Evolutionary conservation across 2,329 filamentous ascomycete genomes (phyloP).

Genomic region (Cladosporium velox): DNA sequence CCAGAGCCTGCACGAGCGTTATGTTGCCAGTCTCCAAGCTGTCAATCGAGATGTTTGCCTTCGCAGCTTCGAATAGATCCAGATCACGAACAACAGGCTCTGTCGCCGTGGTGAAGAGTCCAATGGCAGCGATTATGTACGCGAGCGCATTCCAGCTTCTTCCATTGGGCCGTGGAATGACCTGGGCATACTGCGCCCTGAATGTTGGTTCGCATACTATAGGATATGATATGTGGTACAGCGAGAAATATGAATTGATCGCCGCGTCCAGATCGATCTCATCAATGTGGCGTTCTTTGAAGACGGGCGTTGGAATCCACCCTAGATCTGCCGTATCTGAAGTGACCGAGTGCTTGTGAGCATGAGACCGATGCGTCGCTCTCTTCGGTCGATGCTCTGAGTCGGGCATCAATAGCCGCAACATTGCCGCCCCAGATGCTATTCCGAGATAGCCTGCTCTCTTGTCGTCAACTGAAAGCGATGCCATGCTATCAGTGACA

Average conservation of each 20-base stretch:
- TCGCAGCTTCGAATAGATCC: constrained; percentile 50
- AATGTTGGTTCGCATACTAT: constrained; percentile 52
- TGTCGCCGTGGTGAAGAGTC: constrained; percentile 44
- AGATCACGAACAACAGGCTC: constrained; percentile 44
- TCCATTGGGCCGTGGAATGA: constrained; percentile 45
- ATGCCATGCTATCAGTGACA: constrained; percentile 37
- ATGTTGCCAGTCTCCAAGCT: constrained; percentile 54
- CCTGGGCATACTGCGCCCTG: constrained; percentile 49
- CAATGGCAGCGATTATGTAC: constrained; percentile 49
- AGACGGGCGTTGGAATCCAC: constrained; percentile 30
- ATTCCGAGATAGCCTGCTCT: constrained; percentile 51
- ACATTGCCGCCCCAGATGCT: constrained; percentile 49
- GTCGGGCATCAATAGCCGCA: constrained; percentile 38
- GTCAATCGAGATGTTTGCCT: constrained; percentile 48
- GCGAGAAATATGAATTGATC: constrained; percentile 48
- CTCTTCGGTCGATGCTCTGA: constrained; percentile 22
- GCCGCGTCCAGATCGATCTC: constrained; percentile 35
- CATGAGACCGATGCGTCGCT: constrained; percentile 7
- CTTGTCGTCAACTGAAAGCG: constrained; percentile 35
- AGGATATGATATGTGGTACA: constrained; percentile 51
- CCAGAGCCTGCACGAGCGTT: constrained; percentile 50
- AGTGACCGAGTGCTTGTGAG: constrained; percentile 2
- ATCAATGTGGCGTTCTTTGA: constrained; percentile 29
- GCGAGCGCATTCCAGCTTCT: constrained; percentile 49
- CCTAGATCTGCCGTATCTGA: constrained; percentile 20